phyloP scores from a whole-genome alignment of 371 early-diverging fungal species.

The Syncephalis plumigaleata region DNA sequence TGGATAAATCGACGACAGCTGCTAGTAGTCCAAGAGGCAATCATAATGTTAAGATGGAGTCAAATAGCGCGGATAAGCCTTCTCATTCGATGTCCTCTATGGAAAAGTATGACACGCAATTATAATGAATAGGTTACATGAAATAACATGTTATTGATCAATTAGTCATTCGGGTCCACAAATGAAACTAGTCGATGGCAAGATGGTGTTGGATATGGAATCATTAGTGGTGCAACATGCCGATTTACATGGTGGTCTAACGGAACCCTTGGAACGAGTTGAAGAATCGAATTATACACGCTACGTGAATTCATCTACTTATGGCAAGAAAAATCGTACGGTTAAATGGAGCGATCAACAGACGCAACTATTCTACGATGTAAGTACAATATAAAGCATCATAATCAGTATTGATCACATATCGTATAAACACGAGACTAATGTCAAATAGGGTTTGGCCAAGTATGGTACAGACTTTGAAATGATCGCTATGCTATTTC shows the following conservation, averaged over 20 bases:
- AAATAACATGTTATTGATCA: no score
- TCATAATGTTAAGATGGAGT: no score
- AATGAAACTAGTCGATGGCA: conserved; percentile 31
- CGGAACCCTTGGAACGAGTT: conserved; percentile 20
- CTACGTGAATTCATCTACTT: conserved; percentile 26
- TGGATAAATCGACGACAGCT: no score
- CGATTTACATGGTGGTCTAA: conserved; percentile 1
- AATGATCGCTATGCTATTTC: conserved; percentile 28
- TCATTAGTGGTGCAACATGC: conserved; percentile 18
- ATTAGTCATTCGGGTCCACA: conserved; percentile 19
- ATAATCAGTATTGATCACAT: no score
- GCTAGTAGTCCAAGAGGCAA: no score
- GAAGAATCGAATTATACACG: conserved; percentile 28
- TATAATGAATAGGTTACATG: no score
- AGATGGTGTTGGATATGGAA: conserved; percentile 29
- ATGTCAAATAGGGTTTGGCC: conserved; percentile 25
- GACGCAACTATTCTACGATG: conserved; percentile 34
- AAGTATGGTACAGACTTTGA: conserved; percentile 47
- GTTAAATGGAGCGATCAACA: conserved; percentile 23
- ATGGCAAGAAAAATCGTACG: conserved; percentile 13
- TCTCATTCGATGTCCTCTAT: no score
- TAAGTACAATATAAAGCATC: conserved; percentile 7
- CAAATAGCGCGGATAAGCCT: no score
- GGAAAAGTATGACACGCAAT: no score
- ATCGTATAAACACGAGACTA: no score